Evolutionary conservation across 495 filamentous ascomycete genomes (phyloP).

Genomic region (Peziza echinospora): DNA sequence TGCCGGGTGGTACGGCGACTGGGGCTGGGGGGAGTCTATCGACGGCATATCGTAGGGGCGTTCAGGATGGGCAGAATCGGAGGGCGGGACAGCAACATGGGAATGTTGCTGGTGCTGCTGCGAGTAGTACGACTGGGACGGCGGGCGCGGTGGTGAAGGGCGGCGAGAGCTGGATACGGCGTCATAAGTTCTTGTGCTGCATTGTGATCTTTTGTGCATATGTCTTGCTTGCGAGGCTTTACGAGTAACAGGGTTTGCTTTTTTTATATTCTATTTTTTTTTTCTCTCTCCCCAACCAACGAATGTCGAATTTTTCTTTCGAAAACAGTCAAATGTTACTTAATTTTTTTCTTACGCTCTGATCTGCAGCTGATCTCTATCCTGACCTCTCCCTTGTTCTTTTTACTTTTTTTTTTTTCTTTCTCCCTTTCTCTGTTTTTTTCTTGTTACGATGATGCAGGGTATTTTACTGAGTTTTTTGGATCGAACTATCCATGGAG

Average conservation of each 20-base stretch:
- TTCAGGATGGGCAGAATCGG: too few species aligned
- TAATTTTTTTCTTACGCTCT: too few species aligned
- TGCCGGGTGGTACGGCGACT: too few species aligned
- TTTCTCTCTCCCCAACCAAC: too few species aligned
- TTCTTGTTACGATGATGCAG: not conserved
- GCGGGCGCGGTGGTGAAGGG: constrained; percentile 58
- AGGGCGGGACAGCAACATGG: too few species aligned
- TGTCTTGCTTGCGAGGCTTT: constrained; percentile 51
- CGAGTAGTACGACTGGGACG: constrained; percentile 43
- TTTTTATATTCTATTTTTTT: too few species aligned
- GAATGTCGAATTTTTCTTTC: too few species aligned
- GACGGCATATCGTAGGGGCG: too few species aligned
- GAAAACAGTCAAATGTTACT: too few species aligned
- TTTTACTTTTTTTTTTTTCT: constrained; percentile 1
- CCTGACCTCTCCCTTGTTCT: not conserved
- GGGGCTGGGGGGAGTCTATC: too few species aligned
- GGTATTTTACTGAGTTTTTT: too few species aligned
- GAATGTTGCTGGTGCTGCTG: constrained; percentile 38
- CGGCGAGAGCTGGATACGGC: constrained; percentile 58
- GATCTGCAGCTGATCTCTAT: not conserved
- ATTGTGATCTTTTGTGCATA: constrained; percentile 50
- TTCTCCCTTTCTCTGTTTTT: not conserved
- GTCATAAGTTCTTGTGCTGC: constrained; percentile 52
- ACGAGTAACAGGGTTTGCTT: constrained; percentile 25
- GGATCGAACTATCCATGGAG: too few species aligned